A percentile compares a stretch with the other conserved stretches of the same genome.
Conservation (phyloP, 2,329 filamentous ascomycete species). For the Penicillium vulpinum region DNA sequence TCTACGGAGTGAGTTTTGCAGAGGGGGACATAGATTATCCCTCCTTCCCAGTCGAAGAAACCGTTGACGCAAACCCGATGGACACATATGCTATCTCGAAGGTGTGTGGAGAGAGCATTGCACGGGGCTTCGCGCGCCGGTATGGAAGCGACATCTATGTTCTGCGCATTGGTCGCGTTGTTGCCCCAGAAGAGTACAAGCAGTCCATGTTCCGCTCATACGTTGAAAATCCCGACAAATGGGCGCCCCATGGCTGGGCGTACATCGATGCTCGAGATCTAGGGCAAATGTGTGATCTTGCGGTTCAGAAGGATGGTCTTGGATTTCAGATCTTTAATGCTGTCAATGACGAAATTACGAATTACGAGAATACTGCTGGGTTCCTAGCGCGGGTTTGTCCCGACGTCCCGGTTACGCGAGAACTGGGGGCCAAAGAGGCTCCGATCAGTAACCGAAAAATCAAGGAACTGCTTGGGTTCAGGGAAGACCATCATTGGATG, state of each 20-base stretch:
- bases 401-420: conserved; percentile 52
- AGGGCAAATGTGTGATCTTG: conserved; percentile 61
- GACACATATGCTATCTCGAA: conserved; percentile 64
- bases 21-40: conserved; percentile 60
- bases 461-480: conserved; percentile 58
- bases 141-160: conserved; percentile 61
- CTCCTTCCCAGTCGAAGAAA: conserved; percentile 60
- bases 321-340: conserved; percentile 67
- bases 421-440: conserved; percentile 60
- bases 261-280: conserved; percentile 65
- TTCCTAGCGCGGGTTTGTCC: conserved; percentile 55
- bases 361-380: conserved; percentile 50
- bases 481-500: conserved; percentile 52
- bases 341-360: conserved; percentile 63
- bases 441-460: conserved; percentile 64
- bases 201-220: conserved; percentile 52
- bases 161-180: conserved; percentile 61
- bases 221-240: conserved; percentile 51
- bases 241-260: conserved; percentile 61
- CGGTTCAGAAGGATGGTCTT: conserved; percentile 54
- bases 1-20: conserved; percentile 63
- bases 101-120: conserved; percentile 59
- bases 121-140: conserved; percentile 57
- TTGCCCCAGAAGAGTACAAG: conserved; percentile 62
- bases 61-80: conserved; percentile 60